Evolutionary conservation across 2,329 filamentous ascomycete genomes (phyloP).

Genomic region (Colletotrichum sp.): DNA sequence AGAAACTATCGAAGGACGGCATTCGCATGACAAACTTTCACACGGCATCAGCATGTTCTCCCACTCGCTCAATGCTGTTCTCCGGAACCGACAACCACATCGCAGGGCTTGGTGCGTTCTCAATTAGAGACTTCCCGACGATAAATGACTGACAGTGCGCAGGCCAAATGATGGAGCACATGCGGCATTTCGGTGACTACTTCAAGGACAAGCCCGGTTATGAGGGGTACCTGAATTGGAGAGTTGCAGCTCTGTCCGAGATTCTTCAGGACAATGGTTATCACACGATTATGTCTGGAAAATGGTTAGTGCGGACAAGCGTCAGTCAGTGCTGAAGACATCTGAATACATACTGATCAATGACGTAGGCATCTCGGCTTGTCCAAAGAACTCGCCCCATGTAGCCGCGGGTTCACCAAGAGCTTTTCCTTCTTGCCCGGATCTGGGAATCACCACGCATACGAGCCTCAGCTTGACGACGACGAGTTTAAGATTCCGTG

Average conservation of each 20-base stretch:
- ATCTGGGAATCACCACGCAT: conserved; percentile 58
- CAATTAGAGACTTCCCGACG: neutral
- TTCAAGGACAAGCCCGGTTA: conserved; percentile 29
- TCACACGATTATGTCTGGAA: conserved; percentile 33
- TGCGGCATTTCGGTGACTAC: neutral
- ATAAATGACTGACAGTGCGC: neutral
- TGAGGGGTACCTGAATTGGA: conserved; percentile 35
- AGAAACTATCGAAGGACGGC: conserved; percentile 48
- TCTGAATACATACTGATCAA: neutral
- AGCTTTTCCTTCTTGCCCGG: conserved; percentile 46
- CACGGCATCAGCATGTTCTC: conserved; percentile 63
- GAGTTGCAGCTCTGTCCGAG: conserved; percentile 32
- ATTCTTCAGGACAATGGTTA: conserved; percentile 34
- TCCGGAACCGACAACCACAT: conserved; percentile 64
- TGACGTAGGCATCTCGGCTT: conserved; percentile 38
- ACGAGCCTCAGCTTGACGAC: conserved; percentile 44
- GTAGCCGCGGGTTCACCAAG: conserved; percentile 44
- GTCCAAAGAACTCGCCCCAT: conserved; percentile 36
- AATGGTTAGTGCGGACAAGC: conserved; percentile 27
- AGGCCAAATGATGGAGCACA: conserved; percentile 51
- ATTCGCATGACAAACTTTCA: conserved; percentile 64
- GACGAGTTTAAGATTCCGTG: neutral
- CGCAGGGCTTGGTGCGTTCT: conserved; percentile 47
- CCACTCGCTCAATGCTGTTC: conserved; percentile 63
- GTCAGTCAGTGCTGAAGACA: neutral